These are phyloP conservation scores for Boletellus ananiceps DNA, from an alignment of 768 basidiomycete species.

Conservation along the genomic window DNA sequence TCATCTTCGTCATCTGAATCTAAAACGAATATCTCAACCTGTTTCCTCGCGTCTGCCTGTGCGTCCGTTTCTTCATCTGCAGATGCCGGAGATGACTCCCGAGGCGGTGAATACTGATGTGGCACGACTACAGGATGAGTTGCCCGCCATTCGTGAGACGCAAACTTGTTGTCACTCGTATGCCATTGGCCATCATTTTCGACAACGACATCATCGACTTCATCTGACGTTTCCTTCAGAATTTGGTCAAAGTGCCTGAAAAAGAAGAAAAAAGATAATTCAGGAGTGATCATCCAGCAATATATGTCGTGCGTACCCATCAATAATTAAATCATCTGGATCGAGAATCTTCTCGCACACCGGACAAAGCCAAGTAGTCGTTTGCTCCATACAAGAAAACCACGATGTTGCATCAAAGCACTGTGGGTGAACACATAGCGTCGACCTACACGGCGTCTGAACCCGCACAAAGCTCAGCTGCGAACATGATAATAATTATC, in stretches of 20 bases:
- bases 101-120: slow-evolving; percentile 28
- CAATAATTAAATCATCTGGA: slow-evolving; percentile 80
- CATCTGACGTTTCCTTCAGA: slow-evolving; percentile 68
- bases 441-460: slow-evolving; percentile 78
- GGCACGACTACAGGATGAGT: slow-evolving; percentile 38
- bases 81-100: slow-evolving; percentile 24
- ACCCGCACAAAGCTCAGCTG: slow-evolving; percentile 87
- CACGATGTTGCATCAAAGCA: slow-evolving; percentile 96
- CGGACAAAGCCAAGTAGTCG: slow-evolving; percentile 94
- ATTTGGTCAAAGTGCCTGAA: slow-evolving; percentile 85
- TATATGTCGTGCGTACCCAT: slow-evolving; percentile 58
- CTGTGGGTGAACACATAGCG: slow-evolving; percentile 82
- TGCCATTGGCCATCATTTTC: slow-evolving; percentile 98
- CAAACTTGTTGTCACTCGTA: slow-evolving; percentile 81
- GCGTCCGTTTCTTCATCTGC: slow-evolving; percentile 28
- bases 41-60: slow-evolving; percentile 44
- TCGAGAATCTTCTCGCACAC: slow-evolving; percentile 81
- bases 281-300: not conserved
- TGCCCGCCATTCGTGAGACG: slow-evolving; percentile 66
- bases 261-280: not conserved
- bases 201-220: slow-evolving; percentile 87
- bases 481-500: slow-evolving; percentile 3
- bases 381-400: slow-evolving; percentile 94
- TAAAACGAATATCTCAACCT: slow-evolving; percentile 58
- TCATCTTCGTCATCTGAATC: slow-evolving; percentile 79